Conservation (phyloP, 192 early-diverging fungal species). For the Podila minutissima region DNA sequence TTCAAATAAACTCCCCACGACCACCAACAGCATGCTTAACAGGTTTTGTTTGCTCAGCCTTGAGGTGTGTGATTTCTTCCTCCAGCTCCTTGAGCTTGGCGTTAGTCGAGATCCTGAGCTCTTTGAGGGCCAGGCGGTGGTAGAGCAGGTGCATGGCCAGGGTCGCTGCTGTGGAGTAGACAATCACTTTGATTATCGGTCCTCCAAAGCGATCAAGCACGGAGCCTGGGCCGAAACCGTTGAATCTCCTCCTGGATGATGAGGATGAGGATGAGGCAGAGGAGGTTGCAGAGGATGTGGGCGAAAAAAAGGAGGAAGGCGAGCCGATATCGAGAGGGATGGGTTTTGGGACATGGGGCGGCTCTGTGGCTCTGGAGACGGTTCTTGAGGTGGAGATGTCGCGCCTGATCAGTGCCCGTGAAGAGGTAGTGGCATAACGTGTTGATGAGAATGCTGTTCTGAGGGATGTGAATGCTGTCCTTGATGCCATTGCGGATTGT, state of each 20-base stretch:
- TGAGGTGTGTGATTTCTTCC: slow-evolving; percentile 23
- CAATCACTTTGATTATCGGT: slow-evolving; percentile 24
- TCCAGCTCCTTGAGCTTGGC: slow-evolving; percentile 32
- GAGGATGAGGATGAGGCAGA: slow-evolving; percentile 1
- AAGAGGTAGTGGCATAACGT: not conserved
- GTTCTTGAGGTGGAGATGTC: not conserved
- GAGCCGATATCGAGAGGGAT: slow-evolving; percentile 47
- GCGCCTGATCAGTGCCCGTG: not conserved
- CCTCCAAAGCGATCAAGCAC: slow-evolving; percentile 21
- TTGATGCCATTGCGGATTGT: not conserved
- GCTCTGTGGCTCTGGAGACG: slow-evolving; percentile 5
- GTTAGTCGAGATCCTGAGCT: slow-evolving; percentile 26
- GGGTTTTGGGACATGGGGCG: slow-evolving; percentile 19
- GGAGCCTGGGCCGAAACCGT: slow-evolving; percentile 11
- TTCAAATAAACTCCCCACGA: slow-evolving; percentile 43
- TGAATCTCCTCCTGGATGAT: slow-evolving; percentile 4
- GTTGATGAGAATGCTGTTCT: not conserved
- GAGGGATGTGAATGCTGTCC: not conserved
- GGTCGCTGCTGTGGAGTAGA: slow-evolving; percentile 28
- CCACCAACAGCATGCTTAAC: slow-evolving; percentile 37
- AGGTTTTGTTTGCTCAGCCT: not conserved
- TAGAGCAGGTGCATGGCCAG: slow-evolving; percentile 24
- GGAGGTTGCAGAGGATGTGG: not conserved
- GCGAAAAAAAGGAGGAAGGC: slow-evolving; percentile 2
- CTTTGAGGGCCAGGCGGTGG: slow-evolving; percentile 27